Evolutionary conservation across 108 stramenopile species (phyloP), one percentile per base, ranked within the genome.

Genomic region (Aurantiochytrium sp.): DNA sequence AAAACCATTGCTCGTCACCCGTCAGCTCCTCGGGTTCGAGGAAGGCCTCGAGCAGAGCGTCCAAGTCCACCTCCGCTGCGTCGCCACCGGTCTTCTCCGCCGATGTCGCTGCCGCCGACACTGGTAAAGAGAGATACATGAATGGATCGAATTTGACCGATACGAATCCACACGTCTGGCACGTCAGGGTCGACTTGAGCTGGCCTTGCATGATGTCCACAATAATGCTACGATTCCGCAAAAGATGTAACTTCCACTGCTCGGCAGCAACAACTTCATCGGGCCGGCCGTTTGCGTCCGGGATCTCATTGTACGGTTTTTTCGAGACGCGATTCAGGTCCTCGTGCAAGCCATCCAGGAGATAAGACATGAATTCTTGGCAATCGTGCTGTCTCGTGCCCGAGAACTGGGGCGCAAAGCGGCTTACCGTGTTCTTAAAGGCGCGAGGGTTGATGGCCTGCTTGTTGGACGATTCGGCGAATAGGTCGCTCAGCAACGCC

Each of bases 161-260:
- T 6, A 59, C 87, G 60, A 93, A 93, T 4, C 94, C 93, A 72
- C 96, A 96, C 5, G 49, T 92, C 43, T 92, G 72, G 88, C 98
- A 98, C 53, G 73, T 92, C 88, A 96, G 94, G 16, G 95, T 95
- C 90, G 95, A 96, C 60, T 95, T 92, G 53, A 98, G 93, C 90
- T 98, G 98, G n/a, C 98, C 98, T 89, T 98, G 97, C 90, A 98
- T 97, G 59, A 98, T 91, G 69, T 98, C 98, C 10, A 97, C 97
- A 44, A 98, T 93, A 23, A 98, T 93, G 5, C 95, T 95, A 64
- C 94, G 93, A 93, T 98, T 96, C 29, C 97, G 93, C 72, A 87
- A 55, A 71, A 98, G 73, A 90, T 98, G 96, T 64, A 95, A 93
- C 23, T 95, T 92, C 97, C 97, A 98, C 18, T 96, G 95, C 57